These are phyloP conservation scores for Suillus placidus DNA, from an alignment of 768 basidiomycete genomes.

Conservation along the genomic window DNA sequence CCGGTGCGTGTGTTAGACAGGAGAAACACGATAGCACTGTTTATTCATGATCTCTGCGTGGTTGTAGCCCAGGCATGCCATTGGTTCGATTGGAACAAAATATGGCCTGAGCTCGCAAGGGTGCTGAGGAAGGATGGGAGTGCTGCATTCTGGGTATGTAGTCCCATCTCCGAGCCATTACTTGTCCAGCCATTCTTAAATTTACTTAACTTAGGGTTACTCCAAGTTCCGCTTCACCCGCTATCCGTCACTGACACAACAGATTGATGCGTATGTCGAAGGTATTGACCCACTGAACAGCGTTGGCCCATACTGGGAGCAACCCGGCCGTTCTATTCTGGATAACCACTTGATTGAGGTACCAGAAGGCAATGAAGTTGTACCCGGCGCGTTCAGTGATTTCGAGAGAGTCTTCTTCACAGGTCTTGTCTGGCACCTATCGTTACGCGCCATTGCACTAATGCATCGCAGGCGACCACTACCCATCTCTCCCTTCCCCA, in stretches of 20 bases:
- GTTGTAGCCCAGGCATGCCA: slow-evolving; percentile 72
- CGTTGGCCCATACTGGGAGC: slow-evolving; percentile 74
- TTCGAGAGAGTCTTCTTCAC: slow-evolving; percentile 62
- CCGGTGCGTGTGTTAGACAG: slow-evolving; percentile 47
- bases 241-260: slow-evolving; percentile 55
- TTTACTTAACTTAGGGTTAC: slow-evolving; percentile 45
- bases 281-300: slow-evolving; percentile 52
- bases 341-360: slow-evolving; percentile 70
- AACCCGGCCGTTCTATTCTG: slow-evolving; percentile 74
- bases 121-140: slow-evolving; percentile 65
- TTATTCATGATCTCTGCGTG: not conserved
- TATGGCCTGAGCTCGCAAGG: slow-evolving; percentile 70
- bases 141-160: slow-evolving; percentile 72
- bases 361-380: slow-evolving; percentile 50
- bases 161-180: not conserved
- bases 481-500: slow-evolving; percentile 39
- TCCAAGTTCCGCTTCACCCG: slow-evolving; percentile 68
- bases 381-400: slow-evolving; percentile 40
- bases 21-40: not conserved
- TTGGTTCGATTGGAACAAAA: slow-evolving; percentile 76
- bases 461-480: slow-evolving; percentile 40
- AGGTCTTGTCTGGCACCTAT: slow-evolving; percentile 37
- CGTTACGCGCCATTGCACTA: not conserved
- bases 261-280: slow-evolving; percentile 66
- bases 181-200: not conserved